Evolutionary conservation across 2,329 filamentous ascomycete genomes (phyloP), one percentile per base, ranked within the genome.

Genomic region (Bipolaris bicolor): DNA sequence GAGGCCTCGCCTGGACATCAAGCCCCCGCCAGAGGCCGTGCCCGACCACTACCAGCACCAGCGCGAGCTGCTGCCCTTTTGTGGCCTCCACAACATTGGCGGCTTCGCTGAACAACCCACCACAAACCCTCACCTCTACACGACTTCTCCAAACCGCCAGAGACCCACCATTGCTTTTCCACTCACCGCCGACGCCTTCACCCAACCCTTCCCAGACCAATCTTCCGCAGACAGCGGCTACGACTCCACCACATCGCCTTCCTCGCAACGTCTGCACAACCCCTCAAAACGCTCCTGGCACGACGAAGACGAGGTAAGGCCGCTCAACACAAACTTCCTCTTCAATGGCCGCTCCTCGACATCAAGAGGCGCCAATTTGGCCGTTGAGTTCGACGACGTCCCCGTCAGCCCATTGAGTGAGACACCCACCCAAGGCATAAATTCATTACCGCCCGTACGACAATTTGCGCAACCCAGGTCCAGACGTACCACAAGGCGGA

Each of bases 31-130:
- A 33, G 66, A 68, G 15, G 46, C 64, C 15, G 63, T 69, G 0
- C 65, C 69, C 15, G 61, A 67, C 20, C 60, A 62, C 5, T 57
- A 62, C 11, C 63, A 71, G 41, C 74, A 75, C 50, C 70, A 75
- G 55, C 80, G 84, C 31, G 92, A 95, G 71, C 81, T 96, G 4
- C 79, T 88, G 7, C 91, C 92, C 0, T 96, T 92, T 72, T 94
- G 91, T 72, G 92, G 91, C 24, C 83, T 95, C 64, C 84, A 91
- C 78, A 92, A 88, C 69, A 82, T 90, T 54, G 90, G 90, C 37
- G 90, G 90, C 0, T 78, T 88, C 40, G 84, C 83, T 29, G 79
- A 83, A 26, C 89, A 92, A 71, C 81, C 85, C 13, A 74, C 79
- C 20, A 71, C 67, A 1, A 70, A 71, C 40, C 60, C 66, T 37